These are phyloP conservation scores for Nemania serpens DNA, from an alignment of 2,329 filamentous ascomycete genomes.

Conservation along the genomic window DNA sequence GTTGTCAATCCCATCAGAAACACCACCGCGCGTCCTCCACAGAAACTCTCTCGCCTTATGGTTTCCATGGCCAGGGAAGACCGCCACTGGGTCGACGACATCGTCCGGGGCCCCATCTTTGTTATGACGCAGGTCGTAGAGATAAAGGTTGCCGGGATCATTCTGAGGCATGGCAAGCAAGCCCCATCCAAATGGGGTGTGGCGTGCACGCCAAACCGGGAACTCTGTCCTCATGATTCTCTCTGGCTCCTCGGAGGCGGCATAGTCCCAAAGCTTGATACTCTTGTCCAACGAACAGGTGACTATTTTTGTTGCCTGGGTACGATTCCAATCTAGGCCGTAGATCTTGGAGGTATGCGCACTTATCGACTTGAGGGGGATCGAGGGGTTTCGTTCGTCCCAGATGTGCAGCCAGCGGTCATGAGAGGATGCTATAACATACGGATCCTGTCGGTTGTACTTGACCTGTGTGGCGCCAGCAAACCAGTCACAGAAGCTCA, in stretches of 20 bases:
- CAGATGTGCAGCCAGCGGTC: constrained; percentile 87
- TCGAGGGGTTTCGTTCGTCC: constrained; percentile 81
- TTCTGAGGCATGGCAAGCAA: constrained; percentile 91
- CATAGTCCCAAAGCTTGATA: constrained; percentile 92
- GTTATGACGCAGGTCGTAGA: constrained; percentile 72
- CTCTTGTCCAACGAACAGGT: constrained; percentile 92
- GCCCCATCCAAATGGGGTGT: constrained; percentile 87
- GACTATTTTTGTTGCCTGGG: constrained; percentile 70
- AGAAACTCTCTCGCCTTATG: constrained; percentile 87
- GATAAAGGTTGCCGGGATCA: constrained; percentile 80
- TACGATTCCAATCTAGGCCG: constrained; percentile 91
- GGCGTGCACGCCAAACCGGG: constrained; percentile 87
- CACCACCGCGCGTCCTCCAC: constrained; percentile 77
- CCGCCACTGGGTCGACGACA: constrained; percentile 54
- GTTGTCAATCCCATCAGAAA: constrained; percentile 73
- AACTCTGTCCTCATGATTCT: constrained; percentile 81
- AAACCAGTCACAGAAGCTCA: constrained; percentile 91
- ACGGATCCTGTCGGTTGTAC: constrained; percentile 85
- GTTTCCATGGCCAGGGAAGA: constrained; percentile 65
- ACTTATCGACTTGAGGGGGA: constrained; percentile 80
- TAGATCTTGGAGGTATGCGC: constrained; percentile 95
- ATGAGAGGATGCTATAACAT: constrained; percentile 88
- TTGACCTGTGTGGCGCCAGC: constrained; percentile 94
- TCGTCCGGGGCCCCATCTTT: constrained; percentile 51
- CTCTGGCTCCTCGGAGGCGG: constrained; percentile 67